Conservation (phyloP, 2,329 filamentous ascomycete genomes). For the Xylaria sp. region DNA sequence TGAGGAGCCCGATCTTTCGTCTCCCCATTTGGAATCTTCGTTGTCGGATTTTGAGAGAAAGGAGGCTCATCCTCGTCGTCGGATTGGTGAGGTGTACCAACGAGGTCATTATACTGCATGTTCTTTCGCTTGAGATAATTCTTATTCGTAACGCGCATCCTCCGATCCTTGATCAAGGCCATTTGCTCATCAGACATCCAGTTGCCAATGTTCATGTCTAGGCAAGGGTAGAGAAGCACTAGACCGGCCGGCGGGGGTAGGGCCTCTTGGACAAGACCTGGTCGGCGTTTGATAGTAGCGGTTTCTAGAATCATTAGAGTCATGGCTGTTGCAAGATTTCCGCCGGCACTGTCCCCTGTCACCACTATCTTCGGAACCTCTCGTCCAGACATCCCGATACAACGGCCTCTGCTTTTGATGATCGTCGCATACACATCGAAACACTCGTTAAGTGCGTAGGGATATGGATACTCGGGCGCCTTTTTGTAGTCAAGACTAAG, state of each 20-base stretch:
- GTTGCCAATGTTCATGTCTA: constrained; percentile 98
- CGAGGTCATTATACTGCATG: constrained; percentile 86
- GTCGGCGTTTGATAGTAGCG: constrained; percentile 65
- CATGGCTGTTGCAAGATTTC: constrained; percentile 82
- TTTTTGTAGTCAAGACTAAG: constrained; percentile 92
- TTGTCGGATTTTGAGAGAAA: constrained; percentile 44
- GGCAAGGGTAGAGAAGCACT: constrained; percentile 85
- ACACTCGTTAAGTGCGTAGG: constrained; percentile 86
- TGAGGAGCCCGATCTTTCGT: constrained; percentile 39
- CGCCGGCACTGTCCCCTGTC: constrained; percentile 84
- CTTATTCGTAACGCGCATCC: constrained; percentile 79
- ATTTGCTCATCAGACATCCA: constrained; percentile 99
- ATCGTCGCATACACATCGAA: constrained; percentile 86
- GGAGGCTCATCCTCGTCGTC: constrained; percentile 74
- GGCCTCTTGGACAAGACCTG: constrained; percentile 66
- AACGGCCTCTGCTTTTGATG: constrained; percentile 76
- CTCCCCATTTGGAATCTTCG: constrained; percentile 37
- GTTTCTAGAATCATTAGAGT: constrained; percentile 91
- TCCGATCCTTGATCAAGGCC: constrained; percentile 87
- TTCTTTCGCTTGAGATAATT: constrained; percentile 85
- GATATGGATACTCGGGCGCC: constrained; percentile 85
- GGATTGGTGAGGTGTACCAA: constrained; percentile 83
- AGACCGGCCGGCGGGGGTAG: constrained; percentile 83
- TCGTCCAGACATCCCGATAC: constrained; percentile 77
- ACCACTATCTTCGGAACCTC: constrained; percentile 75